Conservation (phyloP, 176 grass and related monocot species). For the Phoenix dactylifera region DNA sequence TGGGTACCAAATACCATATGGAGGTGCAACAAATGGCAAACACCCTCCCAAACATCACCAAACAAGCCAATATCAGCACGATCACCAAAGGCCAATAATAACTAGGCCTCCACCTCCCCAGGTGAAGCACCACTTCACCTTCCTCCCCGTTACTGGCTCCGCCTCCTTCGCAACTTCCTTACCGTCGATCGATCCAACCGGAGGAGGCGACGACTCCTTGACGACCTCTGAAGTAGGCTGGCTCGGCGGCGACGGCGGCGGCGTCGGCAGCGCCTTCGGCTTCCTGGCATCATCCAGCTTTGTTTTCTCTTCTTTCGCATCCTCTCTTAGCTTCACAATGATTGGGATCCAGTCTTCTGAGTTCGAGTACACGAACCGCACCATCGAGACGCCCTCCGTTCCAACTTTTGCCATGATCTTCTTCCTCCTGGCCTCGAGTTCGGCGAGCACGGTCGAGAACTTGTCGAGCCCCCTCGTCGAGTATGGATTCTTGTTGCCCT, state of each 20-base stretch:
- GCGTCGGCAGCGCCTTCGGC: background rate
- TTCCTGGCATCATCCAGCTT: slow-evolving; percentile 2
- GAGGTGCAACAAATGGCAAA: slow-evolving; percentile 88
- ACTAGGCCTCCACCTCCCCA: slow-evolving; percentile 3
- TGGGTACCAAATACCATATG: slow-evolving; percentile 74
- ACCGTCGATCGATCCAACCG: no score
- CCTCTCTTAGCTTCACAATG: slow-evolving; percentile 49
- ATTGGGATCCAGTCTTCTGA: slow-evolving; percentile 57
- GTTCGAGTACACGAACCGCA: slow-evolving; percentile 60
- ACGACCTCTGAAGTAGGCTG: background rate
- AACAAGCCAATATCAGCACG: slow-evolving; percentile 39
- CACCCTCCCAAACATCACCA: slow-evolving; percentile 65
- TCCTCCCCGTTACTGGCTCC: slow-evolving; percentile 11
- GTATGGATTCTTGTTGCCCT: slow-evolving; percentile 51
- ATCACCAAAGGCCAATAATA: slow-evolving; percentile 48
- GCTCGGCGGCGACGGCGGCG: slow-evolving; percentile 7
- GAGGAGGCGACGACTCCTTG: no score
- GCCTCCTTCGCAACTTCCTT: background rate
- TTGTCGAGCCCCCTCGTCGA: slow-evolving; percentile 79
- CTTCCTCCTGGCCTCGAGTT: slow-evolving; percentile 64
- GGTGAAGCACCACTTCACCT: slow-evolving; percentile 7
- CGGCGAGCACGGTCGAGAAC: slow-evolving; percentile 68
- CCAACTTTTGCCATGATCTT: slow-evolving; percentile 49
- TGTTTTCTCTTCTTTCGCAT: slow-evolving; percentile 10
- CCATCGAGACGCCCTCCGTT: slow-evolving; percentile 33